Conservation (phyloP, 805 yeast genomes). For the Hyphopichia homilentoma region DNA sequence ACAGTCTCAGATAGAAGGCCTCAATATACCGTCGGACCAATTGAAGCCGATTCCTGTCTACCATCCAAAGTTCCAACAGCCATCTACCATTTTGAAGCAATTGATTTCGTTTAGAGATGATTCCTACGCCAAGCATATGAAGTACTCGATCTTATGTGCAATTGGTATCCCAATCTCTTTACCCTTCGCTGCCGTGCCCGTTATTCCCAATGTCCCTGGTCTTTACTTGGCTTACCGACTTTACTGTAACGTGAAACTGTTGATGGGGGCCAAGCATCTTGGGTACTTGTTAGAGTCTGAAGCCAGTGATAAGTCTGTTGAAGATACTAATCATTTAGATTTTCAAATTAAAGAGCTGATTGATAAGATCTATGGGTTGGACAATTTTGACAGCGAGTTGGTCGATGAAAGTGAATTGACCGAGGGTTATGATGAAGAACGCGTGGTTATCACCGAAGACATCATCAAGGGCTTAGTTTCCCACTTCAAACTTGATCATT, state of each 20-base stretch:
- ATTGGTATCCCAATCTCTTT: constrained; percentile 70
- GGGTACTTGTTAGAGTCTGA: constrained; percentile 45
- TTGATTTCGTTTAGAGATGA: constrained; percentile 38
- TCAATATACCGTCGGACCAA: constrained; percentile 24
- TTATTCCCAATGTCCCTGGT: constrained; percentile 92
- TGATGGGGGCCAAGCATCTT: constrained; percentile 69
- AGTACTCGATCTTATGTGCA: constrained; percentile 50
- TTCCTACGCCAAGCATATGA: constrained; percentile 52
- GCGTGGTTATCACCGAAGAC: constrained; percentile 41
- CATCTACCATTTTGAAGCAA: constrained; percentile 31
- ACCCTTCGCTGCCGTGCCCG: constrained; percentile 78
- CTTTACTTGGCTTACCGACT: constrained; percentile 77
- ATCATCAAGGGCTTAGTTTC: constrained; percentile 44
- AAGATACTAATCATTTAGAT: constrained; percentile 19
- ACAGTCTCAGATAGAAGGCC: constrained; percentile 23
- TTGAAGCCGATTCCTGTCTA: constrained; percentile 38
- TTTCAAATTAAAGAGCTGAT: constrained; percentile 12
- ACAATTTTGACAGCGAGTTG: constrained; percentile 5
- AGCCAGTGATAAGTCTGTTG: constrained; percentile 3
- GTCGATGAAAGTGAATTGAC: constrained; percentile 9
- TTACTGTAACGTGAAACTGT: constrained; percentile 81
- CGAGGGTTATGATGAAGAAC: constrained; percentile 18
- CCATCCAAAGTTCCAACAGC: constrained; percentile 34
- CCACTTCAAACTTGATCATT: constrained; percentile 42
- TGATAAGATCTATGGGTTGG: constrained; percentile 15